Evolutionary conservation across 768 basidiomycete genomes (phyloP), one percentile per base, ranked within the genome.

Genomic region (Cytidiella melzeri): DNA sequence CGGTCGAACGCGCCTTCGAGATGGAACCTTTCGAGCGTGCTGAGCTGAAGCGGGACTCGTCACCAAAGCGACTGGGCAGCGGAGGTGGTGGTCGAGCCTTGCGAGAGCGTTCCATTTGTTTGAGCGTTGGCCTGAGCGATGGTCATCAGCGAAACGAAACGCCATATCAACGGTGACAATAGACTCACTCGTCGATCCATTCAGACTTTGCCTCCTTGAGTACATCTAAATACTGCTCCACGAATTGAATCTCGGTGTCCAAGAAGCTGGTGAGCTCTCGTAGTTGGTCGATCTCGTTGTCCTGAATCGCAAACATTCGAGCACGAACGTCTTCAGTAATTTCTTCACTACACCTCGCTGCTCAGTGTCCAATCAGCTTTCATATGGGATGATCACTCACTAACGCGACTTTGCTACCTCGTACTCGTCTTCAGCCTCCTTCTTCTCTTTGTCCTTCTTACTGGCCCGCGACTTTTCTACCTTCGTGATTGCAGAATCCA

Each of bases 361-460:
- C 3, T 55, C 48, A 48, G 21, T 36, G 24, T 5, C 19, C 27
- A 21, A 12, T 4, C 12, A n/a, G 23, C 36, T 23, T 18, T n/a
- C 44, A 48, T 30, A 23, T 41, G 2, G 36, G 40, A 23, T 5
- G 37, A 36, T 54, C 52, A 64, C 82, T 58, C 61, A 92, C 91
- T 88, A 92, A 60, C 90, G 81, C 40, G 81, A 67, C 53, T 79
- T 79, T 11, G 86, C 81, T 26, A 73, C 73, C 39, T 84, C 78
- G 53, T 88, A 68, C 58, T 95, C 93, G 23, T 91, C 87, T 55
- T 94, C 88, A 1, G 88, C 84, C 43, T 89, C 90, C 12, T 73
- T 66, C 58, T 79, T 77, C 46, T 82, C 91, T 63, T 87, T 90
- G 38, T 88, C 87, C 62, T 92, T 92, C 72, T 93, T 96, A 52